Conservation (phyloP, 345 rosid genomes). For the Eutrema heterophyllum region DNA sequence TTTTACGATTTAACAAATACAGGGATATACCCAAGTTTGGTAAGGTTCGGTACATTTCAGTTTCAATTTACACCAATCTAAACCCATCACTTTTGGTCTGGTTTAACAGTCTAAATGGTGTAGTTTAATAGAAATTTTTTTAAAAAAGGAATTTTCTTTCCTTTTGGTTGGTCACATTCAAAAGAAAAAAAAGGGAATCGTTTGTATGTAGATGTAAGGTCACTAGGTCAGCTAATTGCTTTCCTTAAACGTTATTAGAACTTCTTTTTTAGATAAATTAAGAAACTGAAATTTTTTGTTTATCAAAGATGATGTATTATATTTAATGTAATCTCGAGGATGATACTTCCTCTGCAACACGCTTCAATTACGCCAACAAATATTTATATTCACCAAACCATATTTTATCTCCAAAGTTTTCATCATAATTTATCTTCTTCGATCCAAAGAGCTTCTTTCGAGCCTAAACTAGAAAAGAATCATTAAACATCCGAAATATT, state of each 20-base stretch:
- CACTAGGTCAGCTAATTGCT: conserved; percentile 7
- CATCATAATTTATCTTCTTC: background rate
- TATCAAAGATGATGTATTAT: background rate
- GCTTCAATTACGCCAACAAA: background rate
- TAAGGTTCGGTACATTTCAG: no score
- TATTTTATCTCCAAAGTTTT: background rate
- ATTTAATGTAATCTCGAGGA: background rate
- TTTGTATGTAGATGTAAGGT: background rate
- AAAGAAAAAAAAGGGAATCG: background rate
- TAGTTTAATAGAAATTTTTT: no score
- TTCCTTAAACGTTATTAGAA: conserved; percentile 23
- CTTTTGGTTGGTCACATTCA: background rate
- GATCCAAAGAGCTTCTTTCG: conserved; percentile 7
- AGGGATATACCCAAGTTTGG: no score
- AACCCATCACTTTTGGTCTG: no score
- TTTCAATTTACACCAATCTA: no score
- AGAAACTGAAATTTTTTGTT: background rate
- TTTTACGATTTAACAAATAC: background rate
- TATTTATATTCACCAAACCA: conserved; percentile 11
- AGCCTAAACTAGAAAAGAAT: conserved; percentile 1
- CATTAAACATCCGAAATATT: background rate
- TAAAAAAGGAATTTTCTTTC: background rate
- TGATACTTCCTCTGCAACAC: conserved; percentile 17
- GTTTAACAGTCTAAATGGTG: no score
- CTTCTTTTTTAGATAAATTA: background rate